Evolutionary conservation across 2,329 filamentous ascomycete species (phyloP).

Genomic region (Aspergillus costaricaensis): DNA sequence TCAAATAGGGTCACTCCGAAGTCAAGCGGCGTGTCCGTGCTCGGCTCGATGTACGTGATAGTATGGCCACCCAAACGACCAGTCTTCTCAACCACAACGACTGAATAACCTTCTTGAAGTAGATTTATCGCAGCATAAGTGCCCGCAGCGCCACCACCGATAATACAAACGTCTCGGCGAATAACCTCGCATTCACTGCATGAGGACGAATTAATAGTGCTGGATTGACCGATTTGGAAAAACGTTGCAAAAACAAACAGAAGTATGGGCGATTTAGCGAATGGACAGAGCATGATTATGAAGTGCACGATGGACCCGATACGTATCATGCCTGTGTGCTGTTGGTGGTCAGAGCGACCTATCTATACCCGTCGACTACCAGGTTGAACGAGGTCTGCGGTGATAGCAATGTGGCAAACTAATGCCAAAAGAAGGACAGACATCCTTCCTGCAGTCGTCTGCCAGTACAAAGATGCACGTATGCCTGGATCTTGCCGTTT

Average conservation of each 20-base stretch:
- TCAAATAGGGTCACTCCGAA: constrained; percentile 32
- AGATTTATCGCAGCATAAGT: constrained; percentile 34
- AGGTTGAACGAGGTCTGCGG: too few relatives aligned
- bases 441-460: too few relatives aligned
- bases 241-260: neutral
- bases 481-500: too few relatives aligned
- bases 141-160: constrained; percentile 34
- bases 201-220: neutral
- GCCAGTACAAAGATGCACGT: too few relatives aligned
- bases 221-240: neutral
- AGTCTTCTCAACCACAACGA: constrained; percentile 31
- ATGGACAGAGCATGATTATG: neutral
- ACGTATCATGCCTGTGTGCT: too few relatives aligned
- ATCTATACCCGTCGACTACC: too few relatives aligned
- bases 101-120: constrained; percentile 26
- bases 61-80: constrained; percentile 31
- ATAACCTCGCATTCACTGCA: constrained; percentile 9
- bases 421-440: too few relatives aligned
- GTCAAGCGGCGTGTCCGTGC: constrained; percentile 25
- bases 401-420: too few relatives aligned
- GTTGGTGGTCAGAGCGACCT: too few relatives aligned
- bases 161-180: constrained; percentile 29
- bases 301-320: too few relatives aligned
- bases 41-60: constrained; percentile 27
- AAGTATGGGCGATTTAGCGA: neutral